Evolutionary conservation across 176 grass and related monocot species (phyloP), one percentile per base, ranked within the genome.

Genomic region (Triticum turgidum): DNA sequence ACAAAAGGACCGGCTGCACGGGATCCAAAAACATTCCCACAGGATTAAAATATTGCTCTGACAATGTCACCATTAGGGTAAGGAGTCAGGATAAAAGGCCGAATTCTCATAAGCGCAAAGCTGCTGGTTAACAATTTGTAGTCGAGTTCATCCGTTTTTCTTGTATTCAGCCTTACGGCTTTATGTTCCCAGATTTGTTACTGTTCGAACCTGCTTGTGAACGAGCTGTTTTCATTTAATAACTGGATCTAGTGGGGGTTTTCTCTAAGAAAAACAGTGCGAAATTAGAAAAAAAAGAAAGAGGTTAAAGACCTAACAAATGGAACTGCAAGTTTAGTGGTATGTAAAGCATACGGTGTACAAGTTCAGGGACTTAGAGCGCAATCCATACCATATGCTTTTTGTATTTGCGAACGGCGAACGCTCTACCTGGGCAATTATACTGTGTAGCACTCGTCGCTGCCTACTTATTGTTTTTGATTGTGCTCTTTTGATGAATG

Each of bases 401-500:
- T 59, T 85, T 3, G 7, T 24, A 81, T 3, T 34, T 45, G 42
- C 9, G 25, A 47, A 62, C 82, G 2, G 42, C 9, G 25, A 47
- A 62, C 82, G 2, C 37, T 82, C 7, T 34, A 22, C 10, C 1
- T 61, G 69, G 35, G 59, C 51, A 41, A 83, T 39, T 22, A 44
- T 72, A 79, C 42, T 12, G 2, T 73, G 20, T 20, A 21, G 4
- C 4, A 47, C 58, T 73, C 11, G 47, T 68, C 0, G 24, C 29
- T 51, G 44, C 45, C 51, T 77, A 13, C 85, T 63, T 65, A 77
- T 82, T 10, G 32, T 84, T 2, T 66, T 84, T 85, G 24, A 25
- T 67, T 10, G 5, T 61, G 5, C 38, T 80, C 61, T 39, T 67
- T 84, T 32, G 25, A 51, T 18, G 49, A 66, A 69, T 91, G 68